These are phyloP conservation scores for Byssochlamys sp. DNA, from an alignment of 2,329 filamentous ascomycete species.

Conservation along the genomic window DNA sequence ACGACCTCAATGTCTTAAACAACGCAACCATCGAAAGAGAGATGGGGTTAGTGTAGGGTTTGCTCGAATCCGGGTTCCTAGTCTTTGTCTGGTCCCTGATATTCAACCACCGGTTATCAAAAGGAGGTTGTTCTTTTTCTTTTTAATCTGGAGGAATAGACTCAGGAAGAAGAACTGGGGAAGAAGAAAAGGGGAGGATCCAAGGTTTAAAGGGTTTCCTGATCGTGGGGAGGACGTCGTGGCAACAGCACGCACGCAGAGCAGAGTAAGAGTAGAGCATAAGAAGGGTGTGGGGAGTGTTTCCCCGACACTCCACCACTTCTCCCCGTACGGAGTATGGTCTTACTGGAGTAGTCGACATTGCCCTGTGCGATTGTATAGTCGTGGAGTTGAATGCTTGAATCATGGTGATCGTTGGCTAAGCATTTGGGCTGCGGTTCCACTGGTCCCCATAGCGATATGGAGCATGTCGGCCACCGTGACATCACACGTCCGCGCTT, in stretches of 20 bases:
- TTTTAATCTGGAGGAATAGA: too few relatives aligned
- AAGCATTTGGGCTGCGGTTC: neutral
- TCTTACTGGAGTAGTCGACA: neutral
- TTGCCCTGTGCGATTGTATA: neutral
- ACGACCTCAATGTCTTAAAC: neutral
- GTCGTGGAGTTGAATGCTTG: neutral
- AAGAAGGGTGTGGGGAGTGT: neutral
- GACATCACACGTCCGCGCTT: neutral
- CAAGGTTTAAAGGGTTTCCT: neutral
- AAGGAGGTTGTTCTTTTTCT: neutral
- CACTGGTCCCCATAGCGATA: neutral
- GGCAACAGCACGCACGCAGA: neutral
- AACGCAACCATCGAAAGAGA: neutral
- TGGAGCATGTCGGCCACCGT: neutral
- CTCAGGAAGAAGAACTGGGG: neutral
- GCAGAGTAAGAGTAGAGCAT: too few relatives aligned
- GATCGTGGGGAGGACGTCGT: neutral
- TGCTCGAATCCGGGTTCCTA: neutral
- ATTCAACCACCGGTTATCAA: neutral
- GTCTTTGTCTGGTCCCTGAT: neutral
- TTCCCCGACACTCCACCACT: neutral
- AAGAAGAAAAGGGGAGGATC: neutral
- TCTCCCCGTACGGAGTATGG: neutral
- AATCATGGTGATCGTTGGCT: neutral
- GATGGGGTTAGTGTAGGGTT: neutral